Conservation (phyloP, 306 rosid species). For the Ormosia emarginata region DNA sequence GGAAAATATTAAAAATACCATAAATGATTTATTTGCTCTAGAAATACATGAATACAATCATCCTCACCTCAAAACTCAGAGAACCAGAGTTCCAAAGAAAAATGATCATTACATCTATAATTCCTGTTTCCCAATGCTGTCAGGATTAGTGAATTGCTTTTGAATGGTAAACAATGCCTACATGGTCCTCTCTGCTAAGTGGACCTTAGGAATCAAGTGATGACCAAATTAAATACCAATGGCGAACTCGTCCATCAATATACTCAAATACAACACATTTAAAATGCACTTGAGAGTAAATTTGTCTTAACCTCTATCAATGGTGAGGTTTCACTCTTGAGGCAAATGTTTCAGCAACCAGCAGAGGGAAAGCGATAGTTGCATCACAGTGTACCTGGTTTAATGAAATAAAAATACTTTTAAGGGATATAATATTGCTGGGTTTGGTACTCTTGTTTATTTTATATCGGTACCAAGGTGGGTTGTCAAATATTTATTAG, state of each 20-base stretch:
- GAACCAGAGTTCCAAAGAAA: not conserved
- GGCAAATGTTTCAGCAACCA: constrained; percentile 83
- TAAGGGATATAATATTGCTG: not conserved
- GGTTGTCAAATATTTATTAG: not conserved
- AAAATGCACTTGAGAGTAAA: not conserved
- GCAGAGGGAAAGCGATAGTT: constrained; percentile 74
- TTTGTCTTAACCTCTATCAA: not conserved
- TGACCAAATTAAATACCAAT: not conserved
- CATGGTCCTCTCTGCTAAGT: not conserved
- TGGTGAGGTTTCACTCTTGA: constrained; percentile 28
- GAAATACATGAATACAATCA: not conserved
- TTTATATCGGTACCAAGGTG: not conserved
- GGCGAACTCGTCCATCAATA: not conserved
- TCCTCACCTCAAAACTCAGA: not conserved
- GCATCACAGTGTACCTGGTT: constrained; percentile 88
- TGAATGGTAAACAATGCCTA: not conserved
- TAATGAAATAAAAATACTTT: not conserved
- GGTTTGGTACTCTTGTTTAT: not conserved
- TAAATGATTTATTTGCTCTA: not conserved
- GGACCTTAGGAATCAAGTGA: not conserved
- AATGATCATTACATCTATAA: not conserved
- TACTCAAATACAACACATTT: not conserved
- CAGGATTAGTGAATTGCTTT: not conserved
- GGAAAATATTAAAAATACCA: not conserved
- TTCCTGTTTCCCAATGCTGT: not conserved